phyloP scores from a whole-genome alignment of 1,284 basidiomycete species.

The Ganoderma sp. region DNA sequence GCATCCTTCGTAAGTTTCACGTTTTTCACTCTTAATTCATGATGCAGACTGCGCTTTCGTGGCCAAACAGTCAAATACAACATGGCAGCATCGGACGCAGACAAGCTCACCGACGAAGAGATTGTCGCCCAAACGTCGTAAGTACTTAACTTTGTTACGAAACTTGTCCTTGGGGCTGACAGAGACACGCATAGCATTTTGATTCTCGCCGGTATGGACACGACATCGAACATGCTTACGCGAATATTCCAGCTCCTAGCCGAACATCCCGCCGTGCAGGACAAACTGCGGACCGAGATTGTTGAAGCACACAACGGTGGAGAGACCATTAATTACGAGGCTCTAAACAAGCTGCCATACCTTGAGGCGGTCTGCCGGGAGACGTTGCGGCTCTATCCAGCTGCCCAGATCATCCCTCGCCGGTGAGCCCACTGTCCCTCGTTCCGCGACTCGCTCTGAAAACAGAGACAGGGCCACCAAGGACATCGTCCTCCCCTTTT shows the following conservation, averaged over 20 bases:
- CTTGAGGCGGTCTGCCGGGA: slow-evolving; percentile 32
- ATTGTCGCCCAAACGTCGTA: slow-evolving; percentile 38
- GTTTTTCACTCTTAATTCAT: background rate
- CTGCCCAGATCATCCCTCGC: background rate
- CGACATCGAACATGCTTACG: slow-evolving; percentile 31
- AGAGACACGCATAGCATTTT: slow-evolving; percentile 17
- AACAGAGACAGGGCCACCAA: slow-evolving; percentile 13
- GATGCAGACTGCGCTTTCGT: background rate
- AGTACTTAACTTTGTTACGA: slow-evolving; percentile 9
- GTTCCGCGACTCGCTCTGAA: background rate
- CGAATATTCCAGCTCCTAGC: slow-evolving; percentile 28
- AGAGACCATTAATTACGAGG: slow-evolving; percentile 23
- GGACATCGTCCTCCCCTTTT: slow-evolving; percentile 26
- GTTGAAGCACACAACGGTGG: slow-evolving; percentile 21
- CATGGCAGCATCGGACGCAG: slow-evolving; percentile 30
- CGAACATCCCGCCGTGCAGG: slow-evolving; percentile 19
- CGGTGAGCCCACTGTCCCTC: background rate
- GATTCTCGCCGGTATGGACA: slow-evolving; percentile 8
- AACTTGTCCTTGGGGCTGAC: slow-evolving; percentile 24
- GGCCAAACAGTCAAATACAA: slow-evolving; percentile 34
- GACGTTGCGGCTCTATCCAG: slow-evolving; percentile 28
- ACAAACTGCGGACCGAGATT: slow-evolving; percentile 28
- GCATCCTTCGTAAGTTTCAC: slow-evolving; percentile 43
- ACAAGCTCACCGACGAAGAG: slow-evolving; percentile 38
- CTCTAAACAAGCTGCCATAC: slow-evolving; percentile 29